Evolutionary conservation across 1,284 basidiomycete genomes (phyloP), one percentile per base, ranked within the genome.

Genomic region (Puccinia triticina): DNA sequence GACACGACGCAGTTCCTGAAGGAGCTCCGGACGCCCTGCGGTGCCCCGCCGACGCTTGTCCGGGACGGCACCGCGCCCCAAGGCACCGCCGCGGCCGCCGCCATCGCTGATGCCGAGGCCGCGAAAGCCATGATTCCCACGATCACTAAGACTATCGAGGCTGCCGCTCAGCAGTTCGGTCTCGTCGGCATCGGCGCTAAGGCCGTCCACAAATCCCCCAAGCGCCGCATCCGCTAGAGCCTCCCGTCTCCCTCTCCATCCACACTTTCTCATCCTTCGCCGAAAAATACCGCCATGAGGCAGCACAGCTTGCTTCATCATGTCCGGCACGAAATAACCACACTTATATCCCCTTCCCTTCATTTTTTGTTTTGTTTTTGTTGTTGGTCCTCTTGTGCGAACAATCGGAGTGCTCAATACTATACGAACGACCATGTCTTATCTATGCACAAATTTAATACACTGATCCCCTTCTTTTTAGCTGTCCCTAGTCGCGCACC

Each of bases 11-110:
- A 79, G n/a, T 79, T 71, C 21, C 46, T 79, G 12, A 59, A 69
- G 32, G 67, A 72, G 32, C 67, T 79, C 14, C 59, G 48, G 12
- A 71, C 77, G 23, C 66, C 67, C 34, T 79, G 77, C 69, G 77
- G 77, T 10, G 66, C 77, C 26, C 46, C 77, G 16, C 64, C 66
- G 3, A 16, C 48, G 2, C 26, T 71, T 8, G 34, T 69, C 26
- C 64, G 50, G 10, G 66, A 71, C n/a, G 66, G 50, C 23, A 11
- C 21, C 10, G 26, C 48, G 0, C 77, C 77, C 7, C 77, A 79
- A 59, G 67, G 66, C 8, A 26, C 76, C 16, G 76, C 26, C 29
- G 76, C 76, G 18, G 61, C 76, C 16, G 64, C 59, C 21, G 61
- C 76, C 12, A 53, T 77, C 29, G 61, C 76, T 18, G 76, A 64